Percentiles rank a stretch among this genome's conserved stretches.
Conservation (phyloP, 352 stramenopile genomes). For the Blastocystis sp. region DNA sequence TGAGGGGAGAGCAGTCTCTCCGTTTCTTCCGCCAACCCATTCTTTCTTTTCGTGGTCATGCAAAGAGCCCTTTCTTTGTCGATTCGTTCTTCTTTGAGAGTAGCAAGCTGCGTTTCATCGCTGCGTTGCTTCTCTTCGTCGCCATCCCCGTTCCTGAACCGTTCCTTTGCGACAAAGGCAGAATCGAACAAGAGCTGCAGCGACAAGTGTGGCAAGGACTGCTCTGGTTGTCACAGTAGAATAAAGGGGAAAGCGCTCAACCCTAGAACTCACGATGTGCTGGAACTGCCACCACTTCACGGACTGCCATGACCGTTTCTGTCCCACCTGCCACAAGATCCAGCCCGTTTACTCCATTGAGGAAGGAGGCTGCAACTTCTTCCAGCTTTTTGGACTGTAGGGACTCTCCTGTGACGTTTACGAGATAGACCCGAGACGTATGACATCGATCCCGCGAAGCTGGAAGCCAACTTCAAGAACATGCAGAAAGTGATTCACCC, state of each 20-base stretch:
- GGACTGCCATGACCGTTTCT: slow-evolving; percentile 67
- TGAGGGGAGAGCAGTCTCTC: too few relatives aligned
- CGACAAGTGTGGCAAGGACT: not conserved
- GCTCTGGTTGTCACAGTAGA: slow-evolving; percentile 26
- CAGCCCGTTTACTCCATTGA: slow-evolving; percentile 61
- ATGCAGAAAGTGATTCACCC: slow-evolving; percentile 68
- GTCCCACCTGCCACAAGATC: slow-evolving; percentile 71
- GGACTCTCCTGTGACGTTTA: not conserved
- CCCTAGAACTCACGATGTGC: slow-evolving; percentile 50
- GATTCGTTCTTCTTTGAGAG: not conserved
- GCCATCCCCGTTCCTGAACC: not conserved
- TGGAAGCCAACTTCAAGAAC: slow-evolving; percentile 68
- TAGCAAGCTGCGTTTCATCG: not conserved
- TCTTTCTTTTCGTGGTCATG: too few relatives aligned
- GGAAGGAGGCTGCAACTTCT: slow-evolving; percentile 64
- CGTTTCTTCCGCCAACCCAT: too few relatives aligned
- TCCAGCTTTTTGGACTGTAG: slow-evolving; percentile 66
- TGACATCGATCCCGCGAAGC: slow-evolving; percentile 50
- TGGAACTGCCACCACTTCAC: slow-evolving; percentile 72
- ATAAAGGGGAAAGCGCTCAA: not conserved
- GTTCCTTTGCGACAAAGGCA: not conserved
- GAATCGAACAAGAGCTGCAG: not conserved
- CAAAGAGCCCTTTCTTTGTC: not conserved
- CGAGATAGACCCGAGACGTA: slow-evolving; percentile 37
- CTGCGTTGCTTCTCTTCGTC: not conserved